Base-by-base conservation (phyloP, 345 rosid species). In the Camelina laxa region DNA sequence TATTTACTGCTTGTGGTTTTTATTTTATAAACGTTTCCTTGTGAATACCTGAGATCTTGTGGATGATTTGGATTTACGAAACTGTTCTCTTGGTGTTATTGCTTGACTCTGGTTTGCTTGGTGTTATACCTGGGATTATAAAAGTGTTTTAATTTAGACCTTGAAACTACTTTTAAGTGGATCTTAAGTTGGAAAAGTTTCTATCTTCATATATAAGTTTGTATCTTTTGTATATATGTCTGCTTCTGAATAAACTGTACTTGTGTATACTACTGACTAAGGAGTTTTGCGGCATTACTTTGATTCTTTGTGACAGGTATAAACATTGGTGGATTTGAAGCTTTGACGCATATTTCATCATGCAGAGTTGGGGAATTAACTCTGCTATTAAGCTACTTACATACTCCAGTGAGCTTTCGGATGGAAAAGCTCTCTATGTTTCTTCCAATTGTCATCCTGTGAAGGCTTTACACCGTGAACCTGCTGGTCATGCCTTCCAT, bases 401-500 rank as follows among this genome's bases (percentile, higher is more conserved):
- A 24, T 90, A 90, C 76, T 84, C 96, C 1, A 60, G 80, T 22
- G 97, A 92, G 80, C 93, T 92, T 60, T 63, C 73, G 31, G 91
- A 82, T 68, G 92, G 97, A 19, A 75, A 87, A 64, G 87, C 91
- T 20, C 22, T 92, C 21, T 84, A 73, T 74, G 82, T 77, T 74
- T 83, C 86, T 69, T 95, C 97, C 16, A 95, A 92, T 79, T 80
- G 87, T 79, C 85, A 83, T 74, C 97, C 99, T 9, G 69, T 87
- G 36, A 95, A 95, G 85, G 92, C 92, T 42, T 61, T 63, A 16
- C 82, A 82, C 49, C 90, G 80, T 55, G 98, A 95, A 79, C 98
- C 99, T 69, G 98, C 99, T 78, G 99, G 97, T 17, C 96, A 86
- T 82, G 60, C 96, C 60, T 95, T 92, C 65, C 98, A 95, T 62